Conservation (phyloP, 192 early-diverging fungal species). For the Chytriomyces sp. region DNA sequence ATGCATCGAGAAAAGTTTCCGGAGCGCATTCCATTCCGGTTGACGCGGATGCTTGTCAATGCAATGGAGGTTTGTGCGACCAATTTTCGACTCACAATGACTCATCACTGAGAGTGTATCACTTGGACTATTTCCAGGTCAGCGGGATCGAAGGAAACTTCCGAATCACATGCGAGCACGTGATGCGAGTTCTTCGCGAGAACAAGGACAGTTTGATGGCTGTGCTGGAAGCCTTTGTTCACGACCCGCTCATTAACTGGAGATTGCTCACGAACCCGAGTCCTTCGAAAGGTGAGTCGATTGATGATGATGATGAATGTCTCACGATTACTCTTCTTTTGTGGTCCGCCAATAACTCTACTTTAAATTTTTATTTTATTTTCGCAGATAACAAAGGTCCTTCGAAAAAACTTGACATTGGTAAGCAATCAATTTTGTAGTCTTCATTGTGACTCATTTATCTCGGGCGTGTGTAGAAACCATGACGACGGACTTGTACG, state of each 20-base stretch:
- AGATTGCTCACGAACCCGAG: slow-evolving; percentile 67
- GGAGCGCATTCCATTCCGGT: slow-evolving; percentile 97
- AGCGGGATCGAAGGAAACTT: slow-evolving; percentile 96
- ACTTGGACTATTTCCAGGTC: slow-evolving; percentile 51
- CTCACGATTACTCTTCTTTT: too few relatives aligned
- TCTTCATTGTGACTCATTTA: neutral
- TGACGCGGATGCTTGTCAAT: slow-evolving; percentile 96
- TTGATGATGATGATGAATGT: too few relatives aligned
- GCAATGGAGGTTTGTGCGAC: slow-evolving; percentile 85
- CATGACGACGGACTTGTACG: slow-evolving; percentile 1
- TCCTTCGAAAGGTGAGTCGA: slow-evolving; percentile 42
- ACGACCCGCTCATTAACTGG: slow-evolving; percentile 95
- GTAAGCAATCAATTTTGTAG: neutral
- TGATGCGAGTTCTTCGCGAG: slow-evolving; percentile 91
- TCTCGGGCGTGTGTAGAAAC: neutral
- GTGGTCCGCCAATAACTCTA: neutral
- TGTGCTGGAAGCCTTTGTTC: slow-evolving; percentile 96
- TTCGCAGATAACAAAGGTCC: slow-evolving; percentile 15
- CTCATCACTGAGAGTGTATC: neutral
- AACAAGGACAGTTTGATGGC: slow-evolving; percentile 99
- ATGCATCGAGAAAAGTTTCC: slow-evolving; percentile 96
- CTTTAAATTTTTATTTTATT: neutral
- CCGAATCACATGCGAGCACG: slow-evolving; percentile 92
- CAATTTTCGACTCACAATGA: neutral
- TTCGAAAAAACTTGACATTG: slow-evolving; percentile 29